phyloP scores from a whole-genome alignment of 371 early-diverging fungal species.

The Mucor piriformis region DNA sequence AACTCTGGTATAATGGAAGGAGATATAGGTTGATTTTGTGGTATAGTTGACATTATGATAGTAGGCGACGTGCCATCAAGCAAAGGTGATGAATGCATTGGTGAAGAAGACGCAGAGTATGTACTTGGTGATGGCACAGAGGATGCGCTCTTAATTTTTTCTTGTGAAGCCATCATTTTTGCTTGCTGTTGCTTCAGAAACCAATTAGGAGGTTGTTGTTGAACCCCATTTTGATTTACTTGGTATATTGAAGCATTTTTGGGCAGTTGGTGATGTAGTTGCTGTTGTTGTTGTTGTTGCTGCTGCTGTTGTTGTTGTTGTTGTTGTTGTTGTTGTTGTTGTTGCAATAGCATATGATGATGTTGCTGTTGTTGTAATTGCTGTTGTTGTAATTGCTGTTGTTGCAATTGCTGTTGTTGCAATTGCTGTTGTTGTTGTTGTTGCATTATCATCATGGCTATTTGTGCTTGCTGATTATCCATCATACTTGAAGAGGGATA shows the following conservation, averaged over 20 bases:
- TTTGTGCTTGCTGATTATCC: conserved; percentile 10
- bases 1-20: background rate
- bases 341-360: background rate
- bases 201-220: conserved; percentile 9
- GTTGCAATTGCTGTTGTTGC: conserved; percentile 2
- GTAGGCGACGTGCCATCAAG: background rate
- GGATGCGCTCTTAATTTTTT: background rate
- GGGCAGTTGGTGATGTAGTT: background rate
- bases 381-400: conserved; percentile 3
- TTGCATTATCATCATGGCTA: conserved; percentile 7
- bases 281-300: conserved; percentile 6
- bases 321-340: background rate
- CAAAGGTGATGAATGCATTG: background rate
- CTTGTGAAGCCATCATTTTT: conserved; percentile 3
- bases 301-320: conserved; percentile 3
- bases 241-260: background rate
- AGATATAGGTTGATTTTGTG: background rate
- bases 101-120: background rate
- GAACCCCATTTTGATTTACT: background rate
- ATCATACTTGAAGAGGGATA: background rate
- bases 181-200: conserved; percentile 14
- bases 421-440: conserved; percentile 9
- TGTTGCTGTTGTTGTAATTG: conserved; percentile 3
- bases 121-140: background rate
- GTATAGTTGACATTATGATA: background rate